A percentile compares a stretch with the other conserved stretches of the same genome.
phyloP scores from a whole-genome alignment of 108 stramenopile genomes.

The Discostella stelligeroides region DNA sequence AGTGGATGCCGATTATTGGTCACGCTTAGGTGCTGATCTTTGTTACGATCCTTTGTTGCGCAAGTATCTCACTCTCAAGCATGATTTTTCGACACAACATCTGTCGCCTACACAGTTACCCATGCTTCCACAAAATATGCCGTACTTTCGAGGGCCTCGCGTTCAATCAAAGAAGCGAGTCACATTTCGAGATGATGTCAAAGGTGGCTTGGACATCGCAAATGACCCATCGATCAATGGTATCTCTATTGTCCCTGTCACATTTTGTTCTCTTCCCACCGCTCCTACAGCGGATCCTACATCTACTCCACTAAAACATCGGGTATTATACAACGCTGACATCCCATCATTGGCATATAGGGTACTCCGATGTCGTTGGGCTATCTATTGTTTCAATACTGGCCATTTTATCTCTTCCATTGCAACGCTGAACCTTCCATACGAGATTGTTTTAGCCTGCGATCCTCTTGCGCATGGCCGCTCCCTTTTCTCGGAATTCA shows the following conservation, averaged over 20 bases:
- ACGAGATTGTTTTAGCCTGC: background rate
- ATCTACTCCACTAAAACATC: background rate
- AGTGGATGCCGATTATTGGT: slow-evolving; percentile 16
- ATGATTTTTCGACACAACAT: background rate
- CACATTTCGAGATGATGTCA: too few species aligned
- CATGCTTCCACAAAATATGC: slow-evolving; percentile 24
- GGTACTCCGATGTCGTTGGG: background rate
- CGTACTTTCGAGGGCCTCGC: background rate
- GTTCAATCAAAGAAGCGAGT: too few species aligned
- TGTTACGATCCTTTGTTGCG: slow-evolving; percentile 19
- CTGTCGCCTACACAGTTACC: background rate
- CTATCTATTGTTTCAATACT: slow-evolving; percentile 9
- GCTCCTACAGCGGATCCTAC: background rate
- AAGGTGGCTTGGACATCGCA: background rate
- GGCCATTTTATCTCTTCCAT: slow-evolving; percentile 11
- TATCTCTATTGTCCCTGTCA: background rate
- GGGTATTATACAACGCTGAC: background rate
- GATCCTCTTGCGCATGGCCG: slow-evolving; percentile 9
- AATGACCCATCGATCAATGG: background rate
- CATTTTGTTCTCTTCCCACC: background rate
- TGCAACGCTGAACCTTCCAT: background rate
- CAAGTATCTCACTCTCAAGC: background rate
- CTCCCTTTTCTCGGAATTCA: background rate
- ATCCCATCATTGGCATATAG: background rate
- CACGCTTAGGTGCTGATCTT: background rate